Evolutionary conservation across 371 early-diverging fungal genomes (phyloP), one percentile per base, ranked within the genome.

Genomic region (Actinomucor elegans): DNA sequence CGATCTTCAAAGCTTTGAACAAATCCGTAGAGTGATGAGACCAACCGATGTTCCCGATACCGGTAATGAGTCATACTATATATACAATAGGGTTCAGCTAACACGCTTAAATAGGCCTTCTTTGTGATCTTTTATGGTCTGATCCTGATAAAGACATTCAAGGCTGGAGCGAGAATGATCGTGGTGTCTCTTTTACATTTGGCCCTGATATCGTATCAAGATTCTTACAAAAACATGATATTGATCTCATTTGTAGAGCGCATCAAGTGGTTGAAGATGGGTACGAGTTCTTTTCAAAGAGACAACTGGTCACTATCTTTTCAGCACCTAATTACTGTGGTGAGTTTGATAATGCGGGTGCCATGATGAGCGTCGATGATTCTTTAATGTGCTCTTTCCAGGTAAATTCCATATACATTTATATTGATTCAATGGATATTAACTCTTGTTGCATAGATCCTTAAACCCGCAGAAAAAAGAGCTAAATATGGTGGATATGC

Each of bases 231-330:
- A 87, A 84, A 53, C 91, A 94, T 69, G 94, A 94, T 59, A 80
- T 97, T 53, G 97, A 97, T 75, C 80, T 97, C 21, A 86, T 97
- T 17, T 94, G 94, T 69, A 85, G 99, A 47, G 99, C 98, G 1
- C 99, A 99, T 70, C 94, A 94, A 88, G 98, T 99, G 1, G 98
- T 99, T 17, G 98, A 99, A 69, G 98, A 97, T 59, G 98, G 99
- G 10, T 99, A 99, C 67, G 97, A 98, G 70, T 99, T 99, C 72
- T 98, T 98, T 82, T 92, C 92, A 49, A 89, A 94, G 61, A 83
- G 96, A 40, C 87, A 89, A 42, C 71, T 98, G 21, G 99, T 99
- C 7, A 99, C 99, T 10, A 74, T 99, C 29, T 99, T 97, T 64
- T 92, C 92, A 18, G 99, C 99, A 12, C 98, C 99, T 45, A 98